Evolutionary conservation across 2,329 filamentous ascomycete species (phyloP).

Genomic region (Cladobotryum mycophilum): DNA sequence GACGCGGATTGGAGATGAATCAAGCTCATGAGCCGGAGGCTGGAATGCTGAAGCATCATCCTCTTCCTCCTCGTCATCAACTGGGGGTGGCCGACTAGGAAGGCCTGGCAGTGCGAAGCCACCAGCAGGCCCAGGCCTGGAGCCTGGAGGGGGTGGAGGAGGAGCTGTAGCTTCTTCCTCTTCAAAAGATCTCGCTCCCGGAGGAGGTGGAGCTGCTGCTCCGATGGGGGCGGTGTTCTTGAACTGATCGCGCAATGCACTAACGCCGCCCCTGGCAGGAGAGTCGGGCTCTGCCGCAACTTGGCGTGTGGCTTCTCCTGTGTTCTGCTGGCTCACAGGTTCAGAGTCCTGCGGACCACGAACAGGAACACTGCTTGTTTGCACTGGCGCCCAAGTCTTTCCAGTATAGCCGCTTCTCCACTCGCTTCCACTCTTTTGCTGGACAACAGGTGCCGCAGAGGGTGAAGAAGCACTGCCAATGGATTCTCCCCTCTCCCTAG

Average conservation of each 20-base stretch:
- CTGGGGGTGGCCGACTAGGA: conserved; percentile 52
- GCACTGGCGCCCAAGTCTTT: conserved; percentile 83
- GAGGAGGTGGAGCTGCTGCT: conserved; percentile 32
- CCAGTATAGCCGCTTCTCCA: conserved; percentile 92
- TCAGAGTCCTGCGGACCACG: conserved; percentile 46
- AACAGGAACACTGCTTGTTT: conserved; percentile 55
- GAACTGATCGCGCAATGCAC: conserved; percentile 76
- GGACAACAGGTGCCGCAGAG: conserved; percentile 48
- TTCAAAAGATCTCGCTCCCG: conserved; percentile 27
- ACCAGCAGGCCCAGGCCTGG: conserved; percentile 63
- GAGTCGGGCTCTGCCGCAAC: conserved; percentile 47
- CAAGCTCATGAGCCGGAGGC: conserved; percentile 36
- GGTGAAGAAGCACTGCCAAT: conserved; percentile 37
- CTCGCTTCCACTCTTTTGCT: conserved; percentile 66
- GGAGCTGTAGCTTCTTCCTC: conserved; percentile 46
- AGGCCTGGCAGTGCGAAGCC: conserved; percentile 76
- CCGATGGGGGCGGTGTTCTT: conserved; percentile 69
- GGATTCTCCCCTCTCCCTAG: conserved; percentile 58
- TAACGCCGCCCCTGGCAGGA: conserved; percentile 59
- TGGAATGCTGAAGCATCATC: conserved; percentile 43
- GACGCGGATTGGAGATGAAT: conserved; percentile 73
- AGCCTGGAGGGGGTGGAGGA: conserved; percentile 37
- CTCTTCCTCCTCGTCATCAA: conserved; percentile 52
- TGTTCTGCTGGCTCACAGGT: conserved; percentile 51
- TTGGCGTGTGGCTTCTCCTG: conserved; percentile 46